Conservation (phyloP, 306 rosid species). For the Prunus mongolica region DNA sequence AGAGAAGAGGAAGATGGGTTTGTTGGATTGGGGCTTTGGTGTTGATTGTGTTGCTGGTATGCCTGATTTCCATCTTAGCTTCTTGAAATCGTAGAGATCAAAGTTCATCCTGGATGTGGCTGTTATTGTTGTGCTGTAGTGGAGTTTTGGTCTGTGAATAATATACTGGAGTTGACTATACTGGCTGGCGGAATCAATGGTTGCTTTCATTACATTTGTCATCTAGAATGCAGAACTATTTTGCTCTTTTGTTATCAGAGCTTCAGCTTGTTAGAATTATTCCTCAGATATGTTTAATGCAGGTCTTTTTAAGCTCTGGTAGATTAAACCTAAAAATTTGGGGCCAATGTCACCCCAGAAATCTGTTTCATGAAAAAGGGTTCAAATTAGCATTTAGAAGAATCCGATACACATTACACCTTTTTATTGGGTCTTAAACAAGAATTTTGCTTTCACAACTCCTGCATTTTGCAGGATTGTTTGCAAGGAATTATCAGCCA, state of each 20-base stretch:
- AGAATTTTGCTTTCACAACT: not conserved
- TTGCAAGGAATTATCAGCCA: not conserved
- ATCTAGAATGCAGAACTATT: not conserved
- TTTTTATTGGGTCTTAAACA: not conserved
- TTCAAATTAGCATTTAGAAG: not conserved
- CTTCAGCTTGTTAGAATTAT: not conserved
- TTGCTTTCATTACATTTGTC: not conserved
- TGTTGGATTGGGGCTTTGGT: conserved; percentile 7
- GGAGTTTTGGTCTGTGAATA: no score
- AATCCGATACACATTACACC: not conserved
- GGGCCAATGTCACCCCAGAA: not conserved
- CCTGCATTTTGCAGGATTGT: not conserved
- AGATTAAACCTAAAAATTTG: not conserved
- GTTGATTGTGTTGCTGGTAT: not conserved
- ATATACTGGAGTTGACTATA: not conserved
- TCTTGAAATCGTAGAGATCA: not conserved
- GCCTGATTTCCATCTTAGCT: no score
- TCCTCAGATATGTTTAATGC: not conserved
- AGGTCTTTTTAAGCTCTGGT: not conserved
- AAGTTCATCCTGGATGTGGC: not conserved
- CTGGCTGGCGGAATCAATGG: not conserved
- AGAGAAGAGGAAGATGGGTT: no score
- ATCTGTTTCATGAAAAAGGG: not conserved
- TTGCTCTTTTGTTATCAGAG: not conserved
- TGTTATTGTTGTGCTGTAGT: not conserved